These are phyloP conservation scores for Sporothrix mexicana DNA, from an alignment of 2,329 filamentous ascomycete genomes.

Conservation along the genomic window DNA sequence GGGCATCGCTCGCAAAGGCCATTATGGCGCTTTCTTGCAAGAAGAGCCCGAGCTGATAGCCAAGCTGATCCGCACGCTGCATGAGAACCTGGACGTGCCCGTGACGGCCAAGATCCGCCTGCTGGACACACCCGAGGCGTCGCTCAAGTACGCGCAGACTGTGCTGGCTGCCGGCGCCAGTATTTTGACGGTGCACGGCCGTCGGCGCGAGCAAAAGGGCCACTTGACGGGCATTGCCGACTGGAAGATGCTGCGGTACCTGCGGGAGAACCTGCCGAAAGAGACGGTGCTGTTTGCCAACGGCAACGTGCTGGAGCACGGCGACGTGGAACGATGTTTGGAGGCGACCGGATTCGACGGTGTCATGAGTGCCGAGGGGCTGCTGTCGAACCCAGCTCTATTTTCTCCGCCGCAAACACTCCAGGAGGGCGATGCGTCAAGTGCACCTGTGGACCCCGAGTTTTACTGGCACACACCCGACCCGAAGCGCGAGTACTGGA, in stretches of 20 bases:
- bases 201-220: slow-evolving; percentile 89
- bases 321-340: slow-evolving; percentile 78
- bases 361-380: slow-evolving; percentile 95
- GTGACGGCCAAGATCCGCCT: slow-evolving; percentile 96
- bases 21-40: slow-evolving; percentile 93
- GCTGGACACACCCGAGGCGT: slow-evolving; percentile 83
- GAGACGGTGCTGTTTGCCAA: slow-evolving; percentile 97
- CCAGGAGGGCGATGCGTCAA: neutral
- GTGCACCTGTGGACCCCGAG: neutral
- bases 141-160: slow-evolving; percentile 85
- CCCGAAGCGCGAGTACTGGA: slow-evolving; percentile 80
- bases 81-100: slow-evolving; percentile 77
- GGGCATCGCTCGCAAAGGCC: slow-evolving; percentile 87
- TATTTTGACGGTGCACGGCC: slow-evolving; percentile 90
- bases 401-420: slow-evolving; percentile 71
- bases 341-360: slow-evolving; percentile 85
- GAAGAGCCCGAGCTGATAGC: slow-evolving; percentile 87
- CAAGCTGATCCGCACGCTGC: slow-evolving; percentile 80
- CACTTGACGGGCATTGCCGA: slow-evolving; percentile 93
- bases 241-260: slow-evolving; percentile 81
- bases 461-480: slow-evolving; percentile 35
- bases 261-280: slow-evolving; percentile 80
- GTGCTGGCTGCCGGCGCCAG: slow-evolving; percentile 87
- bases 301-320: slow-evolving; percentile 84
- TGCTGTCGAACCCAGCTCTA: slow-evolving; percentile 87